phyloP scores from a whole-genome alignment of 2,329 filamentous ascomycete genomes.

The Diaporthe citri region DNA sequence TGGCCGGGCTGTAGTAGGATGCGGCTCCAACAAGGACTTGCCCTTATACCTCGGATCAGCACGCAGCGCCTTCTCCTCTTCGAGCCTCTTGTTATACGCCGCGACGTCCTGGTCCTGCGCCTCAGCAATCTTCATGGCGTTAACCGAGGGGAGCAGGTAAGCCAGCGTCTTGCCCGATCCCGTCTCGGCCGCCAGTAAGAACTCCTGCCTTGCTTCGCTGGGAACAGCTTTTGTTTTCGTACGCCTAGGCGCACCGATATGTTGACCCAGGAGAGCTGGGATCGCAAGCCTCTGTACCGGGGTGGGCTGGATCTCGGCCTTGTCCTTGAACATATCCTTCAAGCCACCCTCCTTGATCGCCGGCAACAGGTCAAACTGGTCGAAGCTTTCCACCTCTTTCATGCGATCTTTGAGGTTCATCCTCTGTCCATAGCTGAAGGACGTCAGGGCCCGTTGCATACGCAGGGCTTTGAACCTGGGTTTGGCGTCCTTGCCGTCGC shows the following conservation, averaged over 20 bases:
- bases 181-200: slow-evolving; percentile 92
- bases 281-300: slow-evolving; percentile 92
- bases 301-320: slow-evolving; percentile 84
- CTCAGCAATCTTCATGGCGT: slow-evolving; percentile 86
- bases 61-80: slow-evolving; percentile 69
- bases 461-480: slow-evolving; percentile 83
- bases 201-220: slow-evolving; percentile 62
- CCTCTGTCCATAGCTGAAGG: slow-evolving; percentile 80
- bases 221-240: slow-evolving; percentile 46
- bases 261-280: slow-evolving; percentile 78
- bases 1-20: slow-evolving; percentile 82
- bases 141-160: slow-evolving; percentile 86
- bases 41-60: slow-evolving; percentile 66
- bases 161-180: slow-evolving; percentile 97
- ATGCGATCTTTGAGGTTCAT: slow-evolving; percentile 66
- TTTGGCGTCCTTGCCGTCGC: slow-evolving; percentile 54
- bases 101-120: slow-evolving; percentile 69
- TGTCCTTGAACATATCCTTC: slow-evolving; percentile 79
- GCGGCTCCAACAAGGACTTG: slow-evolving; percentile 76
- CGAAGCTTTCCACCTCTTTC: slow-evolving; percentile 80
- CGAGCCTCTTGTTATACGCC: slow-evolving; percentile 67
- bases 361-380: slow-evolving; percentile 82
- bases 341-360: slow-evolving; percentile 77
- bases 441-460: slow-evolving; percentile 87
- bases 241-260: slow-evolving; percentile 53